Percentiles rank a stretch among this genome's conserved stretches.
Conservation (phyloP, 768 basidiomycete genomes). For the Lactarius tabidus region DNA sequence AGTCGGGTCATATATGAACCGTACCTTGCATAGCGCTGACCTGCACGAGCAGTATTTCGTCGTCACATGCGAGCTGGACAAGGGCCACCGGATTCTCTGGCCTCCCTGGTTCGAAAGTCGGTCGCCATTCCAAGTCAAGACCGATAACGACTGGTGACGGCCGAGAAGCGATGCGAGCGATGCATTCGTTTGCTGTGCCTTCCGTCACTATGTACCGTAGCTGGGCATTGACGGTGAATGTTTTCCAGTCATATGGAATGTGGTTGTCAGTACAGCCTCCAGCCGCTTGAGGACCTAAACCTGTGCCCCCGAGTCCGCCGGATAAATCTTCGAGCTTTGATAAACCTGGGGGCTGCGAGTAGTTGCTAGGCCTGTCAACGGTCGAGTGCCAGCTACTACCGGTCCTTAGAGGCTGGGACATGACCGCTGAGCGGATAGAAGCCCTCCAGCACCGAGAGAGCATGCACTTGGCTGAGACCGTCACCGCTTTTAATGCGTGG, state of each 20-base stretch:
- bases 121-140: conserved; percentile 81
- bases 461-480: conserved; percentile 7
- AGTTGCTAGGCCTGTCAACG: neutral
- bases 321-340: neutral
- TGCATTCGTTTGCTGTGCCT: conserved; percentile 14
- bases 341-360: neutral
- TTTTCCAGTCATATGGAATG: conserved; percentile 14
- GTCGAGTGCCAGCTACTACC: neutral
- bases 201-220: conserved; percentile 24
- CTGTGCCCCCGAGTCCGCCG: neutral
- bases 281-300: neutral
- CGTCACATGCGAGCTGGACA: conserved; percentile 60
- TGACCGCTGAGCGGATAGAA: neutral
- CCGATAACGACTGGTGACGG: conserved; percentile 37
- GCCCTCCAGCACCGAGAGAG: neutral
- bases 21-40: conserved; percentile 53
- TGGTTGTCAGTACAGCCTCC: neutral
- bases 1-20: conserved; percentile 2
- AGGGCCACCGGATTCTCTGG: conserved; percentile 66
- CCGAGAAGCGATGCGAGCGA: conserved; percentile 10
- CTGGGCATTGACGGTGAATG: neutral
- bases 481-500: neutral
- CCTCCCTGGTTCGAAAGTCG: conserved; percentile 49
- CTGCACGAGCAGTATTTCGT: conserved; percentile 61
- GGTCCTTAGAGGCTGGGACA: neutral